These are phyloP conservation scores for Kwoniella shivajii DNA, from an alignment of 1,284 basidiomycete species.

Conservation along the genomic window DNA sequence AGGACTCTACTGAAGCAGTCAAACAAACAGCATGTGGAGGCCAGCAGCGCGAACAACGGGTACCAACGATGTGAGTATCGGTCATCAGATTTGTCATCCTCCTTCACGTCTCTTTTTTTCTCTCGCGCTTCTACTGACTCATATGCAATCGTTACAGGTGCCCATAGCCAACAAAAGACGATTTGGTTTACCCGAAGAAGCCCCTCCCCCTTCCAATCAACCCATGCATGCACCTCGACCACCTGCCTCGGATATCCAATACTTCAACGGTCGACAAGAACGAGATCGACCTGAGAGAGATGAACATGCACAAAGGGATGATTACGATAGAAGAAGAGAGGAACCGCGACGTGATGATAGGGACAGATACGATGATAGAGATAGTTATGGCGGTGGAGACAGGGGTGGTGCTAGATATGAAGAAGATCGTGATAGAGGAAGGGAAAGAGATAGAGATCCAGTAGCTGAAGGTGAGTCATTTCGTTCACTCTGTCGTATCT, in stretches of 20 bases:
- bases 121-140: conserved; percentile 18
- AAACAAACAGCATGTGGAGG: conserved; percentile 68
- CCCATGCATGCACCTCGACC: conserved; percentile 57
- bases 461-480: conserved; percentile 38
- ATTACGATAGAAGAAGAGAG: conserved; percentile 17
- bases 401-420: conserved; percentile 17
- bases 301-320: conserved; percentile 19
- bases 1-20: background rate
- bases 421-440: conserved; percentile 9
- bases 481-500: background rate
- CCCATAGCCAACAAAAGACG: conserved; percentile 73
- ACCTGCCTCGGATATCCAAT: conserved; percentile 44
- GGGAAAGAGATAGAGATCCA: conserved; percentile 17
- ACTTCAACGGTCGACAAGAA: conserved; percentile 50
- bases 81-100: too few species aligned
- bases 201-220: conserved; percentile 62
- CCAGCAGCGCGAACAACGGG: conserved; percentile 64
- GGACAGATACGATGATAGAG: conserved; percentile 21
- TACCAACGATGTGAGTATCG: conserved; percentile 55
- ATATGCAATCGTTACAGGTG: conserved; percentile 33
- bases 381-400: conserved; percentile 29
- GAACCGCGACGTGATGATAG: conserved; percentile 25
- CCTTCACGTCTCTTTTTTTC: background rate
- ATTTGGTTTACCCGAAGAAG: conserved; percentile 72
- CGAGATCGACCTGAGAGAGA: conserved; percentile 31